These are phyloP conservation scores for Fusarium mangiferae DNA, from an alignment of 2,329 filamentous ascomycete genomes.

Conservation along the genomic window DNA sequence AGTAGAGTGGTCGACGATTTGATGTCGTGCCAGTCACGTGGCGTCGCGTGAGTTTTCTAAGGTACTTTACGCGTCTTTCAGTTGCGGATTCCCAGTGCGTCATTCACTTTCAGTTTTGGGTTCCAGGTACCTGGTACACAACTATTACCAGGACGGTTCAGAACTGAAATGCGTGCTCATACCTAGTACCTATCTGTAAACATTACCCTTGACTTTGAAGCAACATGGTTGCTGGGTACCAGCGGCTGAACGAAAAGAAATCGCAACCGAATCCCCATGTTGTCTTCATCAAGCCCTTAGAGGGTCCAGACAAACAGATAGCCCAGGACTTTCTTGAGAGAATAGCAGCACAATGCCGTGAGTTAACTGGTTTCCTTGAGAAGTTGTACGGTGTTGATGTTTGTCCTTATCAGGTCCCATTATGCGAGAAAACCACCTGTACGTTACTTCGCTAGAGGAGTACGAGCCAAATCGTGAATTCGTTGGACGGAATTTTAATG, in stretches of 20 bases:
- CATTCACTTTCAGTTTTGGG: constrained; percentile 9
- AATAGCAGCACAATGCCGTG: constrained; percentile 82
- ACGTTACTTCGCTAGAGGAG: constrained; percentile 79
- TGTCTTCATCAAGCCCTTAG: constrained; percentile 85
- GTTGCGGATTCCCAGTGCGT: constrained; percentile 2
- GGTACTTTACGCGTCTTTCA: constrained; percentile 23
- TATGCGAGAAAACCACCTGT: constrained; percentile 73
- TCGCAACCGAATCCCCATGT: constrained; percentile 81
- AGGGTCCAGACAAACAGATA: constrained; percentile 69
- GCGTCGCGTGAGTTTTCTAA: constrained; percentile 9
- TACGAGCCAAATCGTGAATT: constrained; percentile 85
- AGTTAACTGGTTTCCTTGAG: constrained; percentile 30
- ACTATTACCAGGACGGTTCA: not conserved
- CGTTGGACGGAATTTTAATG: constrained; percentile 89
- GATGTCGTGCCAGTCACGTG: constrained; percentile 21
- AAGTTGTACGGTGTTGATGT: not conserved
- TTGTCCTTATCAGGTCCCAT: constrained; percentile 64
- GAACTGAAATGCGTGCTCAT: not conserved
- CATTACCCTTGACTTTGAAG: too few relatives aligned
- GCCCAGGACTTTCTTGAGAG: constrained; percentile 79
- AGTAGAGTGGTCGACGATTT: not conserved
- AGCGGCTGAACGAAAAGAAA: constrained; percentile 79
- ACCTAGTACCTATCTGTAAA: not conserved
- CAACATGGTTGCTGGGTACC: constrained; percentile 79
- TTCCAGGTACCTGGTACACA: not conserved